Evolutionary conservation across 495 filamentous ascomycete species (phyloP).

Genomic region (Barbatosphaeria neglecta): DNA sequence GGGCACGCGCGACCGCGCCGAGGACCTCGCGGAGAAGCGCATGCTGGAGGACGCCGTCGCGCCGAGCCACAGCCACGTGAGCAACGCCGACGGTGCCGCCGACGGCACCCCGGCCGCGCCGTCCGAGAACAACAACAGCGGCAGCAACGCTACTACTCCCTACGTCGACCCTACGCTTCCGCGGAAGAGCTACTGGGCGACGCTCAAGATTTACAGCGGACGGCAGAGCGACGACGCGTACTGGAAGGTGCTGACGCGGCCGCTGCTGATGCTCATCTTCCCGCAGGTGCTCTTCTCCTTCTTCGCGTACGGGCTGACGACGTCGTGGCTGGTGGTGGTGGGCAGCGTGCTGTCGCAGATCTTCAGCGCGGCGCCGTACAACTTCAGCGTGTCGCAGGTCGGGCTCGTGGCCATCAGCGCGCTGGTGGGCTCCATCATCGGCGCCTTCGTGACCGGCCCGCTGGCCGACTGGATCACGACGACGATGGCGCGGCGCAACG

Average conservation of each 20-base stretch:
- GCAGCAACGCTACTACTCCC: too few species aligned
- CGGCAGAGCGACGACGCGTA: slow-evolving; percentile 22
- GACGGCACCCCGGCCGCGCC: background rate
- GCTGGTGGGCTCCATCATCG: slow-evolving; percentile 24
- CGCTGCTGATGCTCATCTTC: slow-evolving; percentile 23
- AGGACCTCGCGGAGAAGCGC: slow-evolving; percentile 1
- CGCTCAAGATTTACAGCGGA: slow-evolving; percentile 23
- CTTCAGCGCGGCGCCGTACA: slow-evolving; percentile 26
- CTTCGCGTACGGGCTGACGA: slow-evolving; percentile 29
- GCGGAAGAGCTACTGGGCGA: slow-evolving; percentile 13
- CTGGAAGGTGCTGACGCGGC: slow-evolving; percentile 24
- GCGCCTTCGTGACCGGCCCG: slow-evolving; percentile 22
- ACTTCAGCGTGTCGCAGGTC: slow-evolving; percentile 24
- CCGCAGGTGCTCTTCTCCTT: slow-evolving; percentile 31
- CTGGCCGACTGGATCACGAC: slow-evolving; percentile 27
- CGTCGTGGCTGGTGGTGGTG: slow-evolving; percentile 31
- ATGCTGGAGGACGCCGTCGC: background rate
- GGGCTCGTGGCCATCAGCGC: slow-evolving; percentile 29
- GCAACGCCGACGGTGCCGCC: background rate
- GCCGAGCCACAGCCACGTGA: background rate
- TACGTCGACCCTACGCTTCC: background rate
- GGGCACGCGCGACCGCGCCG: slow-evolving; percentile 7
- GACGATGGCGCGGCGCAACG: slow-evolving; percentile 26
- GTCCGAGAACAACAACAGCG: background rate
- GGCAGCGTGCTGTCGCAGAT: slow-evolving; percentile 26